Percentiles rank a stretch among this genome's conserved stretches.
Conservation (phyloP, 2,329 filamentous ascomycete species). For the Dendryphion nanum region DNA sequence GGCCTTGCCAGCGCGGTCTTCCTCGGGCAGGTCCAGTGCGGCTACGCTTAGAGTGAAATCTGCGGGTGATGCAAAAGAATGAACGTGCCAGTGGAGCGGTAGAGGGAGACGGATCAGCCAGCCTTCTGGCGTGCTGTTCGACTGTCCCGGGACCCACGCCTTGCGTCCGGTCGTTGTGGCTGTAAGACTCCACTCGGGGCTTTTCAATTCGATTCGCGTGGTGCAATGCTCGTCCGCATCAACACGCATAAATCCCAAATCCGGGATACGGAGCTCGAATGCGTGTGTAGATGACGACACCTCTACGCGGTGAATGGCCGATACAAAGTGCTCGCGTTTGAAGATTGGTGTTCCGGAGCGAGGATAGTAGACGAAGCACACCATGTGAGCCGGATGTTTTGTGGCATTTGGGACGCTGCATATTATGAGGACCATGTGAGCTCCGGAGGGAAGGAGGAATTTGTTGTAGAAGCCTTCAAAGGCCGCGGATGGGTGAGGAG, state of each 20-base stretch:
- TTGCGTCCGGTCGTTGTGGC: constrained; percentile 40
- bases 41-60: constrained; percentile 40
- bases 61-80: constrained; percentile 44
- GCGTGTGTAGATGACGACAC: constrained; percentile 24
- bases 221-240: constrained; percentile 28
- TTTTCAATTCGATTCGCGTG: constrained; percentile 35
- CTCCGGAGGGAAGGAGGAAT: constrained; percentile 47
- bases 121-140: constrained; percentile 43
- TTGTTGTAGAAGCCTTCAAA: constrained; percentile 55
- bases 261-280: constrained; percentile 43
- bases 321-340: constrained; percentile 46
- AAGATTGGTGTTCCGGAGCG: constrained; percentile 30
- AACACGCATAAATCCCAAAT: constrained; percentile 40
- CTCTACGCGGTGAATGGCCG: constrained; percentile 36
- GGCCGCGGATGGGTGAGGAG: constrained; percentile 41
- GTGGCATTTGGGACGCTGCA: constrained; percentile 46
- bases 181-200: constrained; percentile 39
- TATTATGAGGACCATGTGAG: constrained; percentile 47
- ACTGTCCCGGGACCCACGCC: constrained; percentile 35
- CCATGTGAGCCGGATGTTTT: constrained; percentile 41
- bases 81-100: constrained; percentile 54
- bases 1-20: constrained; percentile 33
- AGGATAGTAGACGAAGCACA: constrained; percentile 52
- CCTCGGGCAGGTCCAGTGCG: constrained; percentile 15
- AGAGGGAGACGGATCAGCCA: constrained; percentile 47